Base-by-base conservation (phyloP, 2,329 filamentous ascomycete genomes). In the Immersiporthe knoxdaviesiana region DNA sequence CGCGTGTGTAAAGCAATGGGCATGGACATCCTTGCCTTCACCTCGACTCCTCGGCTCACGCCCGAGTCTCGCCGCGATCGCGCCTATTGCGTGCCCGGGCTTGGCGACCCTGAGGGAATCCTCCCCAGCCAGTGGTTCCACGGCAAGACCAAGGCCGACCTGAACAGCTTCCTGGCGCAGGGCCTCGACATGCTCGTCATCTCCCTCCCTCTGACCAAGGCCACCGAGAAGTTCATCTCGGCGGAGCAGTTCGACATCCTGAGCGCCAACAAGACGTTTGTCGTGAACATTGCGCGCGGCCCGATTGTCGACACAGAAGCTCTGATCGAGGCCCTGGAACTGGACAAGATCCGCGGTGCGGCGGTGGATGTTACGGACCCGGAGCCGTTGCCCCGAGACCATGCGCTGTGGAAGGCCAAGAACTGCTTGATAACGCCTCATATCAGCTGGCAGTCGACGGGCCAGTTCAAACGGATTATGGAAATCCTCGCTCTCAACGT, bases 331-430 rank as follows among this genome's bases (percentile, higher is more conserved):
- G 87, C 89, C 0, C 78, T 92, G 11, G 74, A 80, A 54, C 66
- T 71, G 3, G 78, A 74, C 24, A 70, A 73, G 66, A 76, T 79
- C 41, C 63, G 80, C 16, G 91, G 90, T 14, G 90, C 91, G 0
- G 90, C 90, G 2, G 76, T 92, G 47, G 90, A 92, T 76, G 91
- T 93, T 1, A 88, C 90, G 1, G 90, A 92, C 71, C 91, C 90
- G 0, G 91, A 93, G 76, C 91, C 91, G 0, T 76, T 93, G 72
- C 90, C 90, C 0, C 74, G 78, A n/a, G 86, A 88, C 41, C 85
- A 90, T 75, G 84, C 87, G 70, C 78, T 93, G 54, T 93, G 91
- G 91, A 84, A 83, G 66, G 81, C 88, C 52, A 84, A 85, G 7
- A 92, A 92, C 76, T 82, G 89, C 27, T 83, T 89, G 70, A 84